Evolutionary conservation across 2,329 filamentous ascomycete species (phyloP).

Genomic region (Coleophoma cylindrospora): DNA sequence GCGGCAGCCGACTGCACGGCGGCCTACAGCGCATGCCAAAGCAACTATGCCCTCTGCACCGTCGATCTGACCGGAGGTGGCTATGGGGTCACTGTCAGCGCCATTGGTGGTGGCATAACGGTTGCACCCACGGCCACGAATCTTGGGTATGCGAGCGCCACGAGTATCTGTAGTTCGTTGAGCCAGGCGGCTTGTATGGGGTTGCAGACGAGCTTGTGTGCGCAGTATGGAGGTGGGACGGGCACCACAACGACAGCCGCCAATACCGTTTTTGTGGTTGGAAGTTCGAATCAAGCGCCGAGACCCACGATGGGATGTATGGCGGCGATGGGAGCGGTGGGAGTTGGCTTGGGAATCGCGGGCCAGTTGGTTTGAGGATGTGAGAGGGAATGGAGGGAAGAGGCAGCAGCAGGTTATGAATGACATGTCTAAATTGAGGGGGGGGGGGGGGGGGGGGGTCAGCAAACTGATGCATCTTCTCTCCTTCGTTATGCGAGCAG

Average conservation of each 20-base stretch:
- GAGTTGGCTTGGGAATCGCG: conserved; percentile 18
- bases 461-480: too few relatives aligned
- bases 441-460: too few relatives aligned
- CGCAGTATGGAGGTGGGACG: conserved; percentile 16
- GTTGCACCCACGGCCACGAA: conserved; percentile 35
- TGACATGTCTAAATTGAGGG: too few relatives aligned
- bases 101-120: conserved; percentile 47
- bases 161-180: conserved; percentile 49
- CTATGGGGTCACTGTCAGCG: conserved; percentile 50
- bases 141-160: conserved; percentile 40
- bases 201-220: conserved; percentile 20
- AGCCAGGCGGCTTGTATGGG: conserved; percentile 45
- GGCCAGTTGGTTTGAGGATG: conserved; percentile 16
- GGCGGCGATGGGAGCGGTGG: conserved; percentile 15
- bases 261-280: conserved; percentile 10
- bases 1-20: conserved; percentile 46
- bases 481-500: too few relatives aligned
- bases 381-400: neutral
- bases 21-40: conserved; percentile 45
- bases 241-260: conserved; percentile 1
- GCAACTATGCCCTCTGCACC: conserved; percentile 50
- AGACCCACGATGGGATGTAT: conserved; percentile 18
- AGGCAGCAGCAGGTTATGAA: too few relatives aligned
- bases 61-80: conserved; percentile 37
- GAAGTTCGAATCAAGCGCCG: conserved; percentile 12